Base-by-base conservation (phyloP, 2,329 filamentous ascomycete species). In the Paradendryphiella salina region DNA sequence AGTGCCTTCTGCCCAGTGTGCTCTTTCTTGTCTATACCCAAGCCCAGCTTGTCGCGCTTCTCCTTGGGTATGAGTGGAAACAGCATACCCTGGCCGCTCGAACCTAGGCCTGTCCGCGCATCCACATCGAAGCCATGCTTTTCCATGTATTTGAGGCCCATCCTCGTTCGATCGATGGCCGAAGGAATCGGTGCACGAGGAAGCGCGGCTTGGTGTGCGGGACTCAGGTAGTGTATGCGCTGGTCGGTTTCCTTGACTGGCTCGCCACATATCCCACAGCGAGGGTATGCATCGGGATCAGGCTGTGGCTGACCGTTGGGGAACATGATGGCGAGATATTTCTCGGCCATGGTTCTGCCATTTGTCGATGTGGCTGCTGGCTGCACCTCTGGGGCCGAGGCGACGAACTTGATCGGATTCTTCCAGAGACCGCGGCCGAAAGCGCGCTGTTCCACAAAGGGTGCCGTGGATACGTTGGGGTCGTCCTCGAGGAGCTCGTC, bases 61-160 rank as follows among this genome's bases (percentile, higher is more conserved):
- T 81, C 76, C 51, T 79, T 81, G 1, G 83, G 77, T 67, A 90
- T 90, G 56, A 96, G 79, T 1, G 92, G 92, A 58, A 85, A 86
- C 33, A 86, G 79, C 53, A 90, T 86, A 3, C 92, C 92, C 63
- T 80, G 75, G 0, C 88, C 85, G 2, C 76, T 74, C 8, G 81
- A 81, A 0, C 92, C 92, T 0, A 96, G 78, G 0, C 92, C 92
- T 13, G 76, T 72, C 2, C 90, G 78, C 21, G 83, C 78, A 71
- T 92, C 88, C 0, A 88, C 86, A 61, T 92, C 85, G 84, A 87
- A 92, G 21, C 88, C 88, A 51, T 87, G 81, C 0, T 82, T 78
- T 44, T 83, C 77, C 26, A 92, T 79, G 21, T 87, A 82, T 4
- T 81, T 76, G 5, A 91, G 75, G 0, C 88, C 88, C 78, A 89